These are phyloP conservation scores for Verticillium dahliae DNA, from an alignment of 2,329 filamentous ascomycete species.

Conservation along the genomic window DNA sequence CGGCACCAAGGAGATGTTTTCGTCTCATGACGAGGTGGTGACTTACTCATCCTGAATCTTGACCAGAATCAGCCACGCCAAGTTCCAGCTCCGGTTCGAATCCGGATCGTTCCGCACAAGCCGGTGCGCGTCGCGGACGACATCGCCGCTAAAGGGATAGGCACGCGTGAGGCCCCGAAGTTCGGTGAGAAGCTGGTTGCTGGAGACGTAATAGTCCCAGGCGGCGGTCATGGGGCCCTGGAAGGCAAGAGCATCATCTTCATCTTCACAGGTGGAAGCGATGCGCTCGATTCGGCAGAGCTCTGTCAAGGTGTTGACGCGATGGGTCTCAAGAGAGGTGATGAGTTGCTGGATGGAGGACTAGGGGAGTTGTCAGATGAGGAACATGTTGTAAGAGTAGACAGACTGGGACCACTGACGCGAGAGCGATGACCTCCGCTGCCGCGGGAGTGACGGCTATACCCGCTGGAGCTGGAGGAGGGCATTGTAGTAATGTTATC, in stretches of 20 bases:
- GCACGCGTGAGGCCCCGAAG: constrained; percentile 60
- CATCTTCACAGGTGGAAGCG: constrained; percentile 50
- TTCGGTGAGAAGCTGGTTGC: constrained; percentile 62
- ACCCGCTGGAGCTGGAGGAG: background rate
- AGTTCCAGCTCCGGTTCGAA: constrained; percentile 68
- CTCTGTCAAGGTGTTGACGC: constrained; percentile 68
- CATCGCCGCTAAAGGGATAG: constrained; percentile 61
- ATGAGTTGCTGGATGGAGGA: constrained; percentile 45
- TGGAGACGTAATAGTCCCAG: constrained; percentile 66
- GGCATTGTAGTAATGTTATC: background rate
- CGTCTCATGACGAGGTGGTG: background rate
- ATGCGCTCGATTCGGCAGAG: constrained; percentile 65
- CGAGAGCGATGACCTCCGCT: background rate
- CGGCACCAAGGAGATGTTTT: background rate
- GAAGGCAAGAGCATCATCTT: constrained; percentile 52
- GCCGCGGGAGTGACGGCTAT: background rate
- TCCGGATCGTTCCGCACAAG: constrained; percentile 57
- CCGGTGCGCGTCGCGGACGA: constrained; percentile 58
- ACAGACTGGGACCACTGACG: background rate
- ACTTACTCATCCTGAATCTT: constrained; percentile 62
- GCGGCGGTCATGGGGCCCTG: constrained; percentile 62
- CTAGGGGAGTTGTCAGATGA: background rate
- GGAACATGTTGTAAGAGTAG: background rate
- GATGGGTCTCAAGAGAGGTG: constrained; percentile 56
- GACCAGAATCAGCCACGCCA: constrained; percentile 63